Conservation (phyloP, 1,139 yeast species). For the Taphrina sp. region DNA sequence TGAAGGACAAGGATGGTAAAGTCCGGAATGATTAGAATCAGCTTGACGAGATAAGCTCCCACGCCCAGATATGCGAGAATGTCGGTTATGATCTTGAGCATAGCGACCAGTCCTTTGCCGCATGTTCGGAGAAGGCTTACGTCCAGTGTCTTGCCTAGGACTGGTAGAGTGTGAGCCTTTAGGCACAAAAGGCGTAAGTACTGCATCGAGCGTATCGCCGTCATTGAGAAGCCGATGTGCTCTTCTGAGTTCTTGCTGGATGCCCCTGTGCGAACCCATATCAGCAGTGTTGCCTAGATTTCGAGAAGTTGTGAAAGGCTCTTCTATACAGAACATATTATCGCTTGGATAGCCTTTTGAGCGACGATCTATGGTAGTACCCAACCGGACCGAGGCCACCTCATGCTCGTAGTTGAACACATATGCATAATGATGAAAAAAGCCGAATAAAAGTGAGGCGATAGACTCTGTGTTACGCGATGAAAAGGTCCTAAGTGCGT, state of each 20-base stretch:
- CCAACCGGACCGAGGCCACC: constrained; percentile 40
- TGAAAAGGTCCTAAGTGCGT: constrained; percentile 36
- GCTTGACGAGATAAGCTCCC: background rate
- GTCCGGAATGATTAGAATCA: background rate
- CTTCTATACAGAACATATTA: constrained; percentile 40
- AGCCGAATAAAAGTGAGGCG: constrained; percentile 38
- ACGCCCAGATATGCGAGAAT: background rate
- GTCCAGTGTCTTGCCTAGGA: background rate
- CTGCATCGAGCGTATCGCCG: constrained; percentile 1
- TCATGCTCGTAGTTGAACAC: constrained; percentile 38
- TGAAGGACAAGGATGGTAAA: background rate
- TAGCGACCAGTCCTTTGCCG: background rate
- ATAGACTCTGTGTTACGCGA: constrained; percentile 38
- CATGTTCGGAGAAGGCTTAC: background rate
- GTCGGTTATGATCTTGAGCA: background rate
- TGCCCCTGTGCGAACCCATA: constrained; percentile 39
- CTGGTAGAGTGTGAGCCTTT: background rate
- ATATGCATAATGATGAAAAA: constrained; percentile 39
- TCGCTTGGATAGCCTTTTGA: constrained; percentile 40
- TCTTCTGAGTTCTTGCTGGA: constrained; percentile 39
- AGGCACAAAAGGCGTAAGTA: constrained; percentile 1
- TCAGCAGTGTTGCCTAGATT: constrained; percentile 41
- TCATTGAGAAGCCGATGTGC: constrained; percentile 37
- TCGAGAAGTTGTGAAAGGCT: constrained; percentile 39
- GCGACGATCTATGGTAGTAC: constrained; percentile 38